Conservation (phyloP, 257 asterid genomes). For the Nicotiana knightiana region DNA sequence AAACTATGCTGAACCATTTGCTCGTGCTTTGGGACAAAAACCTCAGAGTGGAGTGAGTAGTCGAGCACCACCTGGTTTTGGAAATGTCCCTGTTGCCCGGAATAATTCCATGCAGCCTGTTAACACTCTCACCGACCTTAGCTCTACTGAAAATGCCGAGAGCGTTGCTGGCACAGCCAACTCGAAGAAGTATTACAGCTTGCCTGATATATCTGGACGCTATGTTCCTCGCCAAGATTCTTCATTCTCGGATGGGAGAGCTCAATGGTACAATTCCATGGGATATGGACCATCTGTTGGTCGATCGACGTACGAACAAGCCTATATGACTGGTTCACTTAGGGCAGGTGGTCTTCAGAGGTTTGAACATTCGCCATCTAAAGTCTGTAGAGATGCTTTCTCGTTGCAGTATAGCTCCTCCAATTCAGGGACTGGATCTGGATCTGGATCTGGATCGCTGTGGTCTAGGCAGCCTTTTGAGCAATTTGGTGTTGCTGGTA, state of each 20-base stretch:
- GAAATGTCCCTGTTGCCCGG: conserved; percentile 62
- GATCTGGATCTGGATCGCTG: conserved; percentile 30
- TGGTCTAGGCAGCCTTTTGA: conserved; percentile 90
- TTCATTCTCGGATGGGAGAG: conserved; percentile 27
- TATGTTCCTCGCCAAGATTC: conserved; percentile 50
- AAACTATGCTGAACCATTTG: conserved; percentile 33
- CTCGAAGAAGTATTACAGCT: conserved; percentile 72
- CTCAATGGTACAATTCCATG: conserved; percentile 36
- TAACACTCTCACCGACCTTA: conserved; percentile 37
- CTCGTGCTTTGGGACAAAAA: conserved; percentile 44
- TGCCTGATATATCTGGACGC: conserved; percentile 88
- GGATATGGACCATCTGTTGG: conserved; percentile 40
- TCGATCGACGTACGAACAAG: conserved; percentile 36
- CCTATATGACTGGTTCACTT: conserved; percentile 28
- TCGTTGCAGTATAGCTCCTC: conserved; percentile 51
- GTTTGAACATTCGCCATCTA: conserved; percentile 41
- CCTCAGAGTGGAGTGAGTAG: conserved; percentile 55
- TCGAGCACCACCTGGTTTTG: conserved; percentile 83
- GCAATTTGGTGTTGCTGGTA: conserved; percentile 86
- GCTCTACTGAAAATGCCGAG: conserved; percentile 46
- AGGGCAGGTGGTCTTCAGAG: conserved; percentile 52
- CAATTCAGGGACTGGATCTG: conserved; percentile 34
- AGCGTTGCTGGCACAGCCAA: conserved; percentile 28
- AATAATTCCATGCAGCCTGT: conserved; percentile 64
- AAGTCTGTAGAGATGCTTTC: conserved; percentile 53